Evolutionary conservation across 2,329 filamentous ascomycete genomes (phyloP).

Genomic region (Dichotomopilus funicola): DNA sequence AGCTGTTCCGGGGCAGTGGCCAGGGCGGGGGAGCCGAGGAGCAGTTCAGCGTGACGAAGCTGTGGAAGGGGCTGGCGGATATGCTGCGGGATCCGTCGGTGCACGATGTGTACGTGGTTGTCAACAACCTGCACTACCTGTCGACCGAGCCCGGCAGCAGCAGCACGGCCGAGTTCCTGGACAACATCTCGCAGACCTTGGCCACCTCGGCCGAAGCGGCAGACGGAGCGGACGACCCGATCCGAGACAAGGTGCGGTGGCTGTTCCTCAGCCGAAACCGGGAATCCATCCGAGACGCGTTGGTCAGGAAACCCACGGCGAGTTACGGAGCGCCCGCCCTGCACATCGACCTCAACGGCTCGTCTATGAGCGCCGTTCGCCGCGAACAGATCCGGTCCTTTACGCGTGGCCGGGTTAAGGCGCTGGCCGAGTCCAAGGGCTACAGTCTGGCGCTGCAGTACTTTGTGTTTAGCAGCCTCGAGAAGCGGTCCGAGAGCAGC

Average conservation of each 20-base stretch:
- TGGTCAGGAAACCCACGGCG: neutral
- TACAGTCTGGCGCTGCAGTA: neutral
- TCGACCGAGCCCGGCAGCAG: neutral
- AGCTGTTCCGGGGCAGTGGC: neutral
- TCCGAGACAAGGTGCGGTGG: neutral
- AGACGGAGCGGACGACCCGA: neutral
- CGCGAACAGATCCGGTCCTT: neutral
- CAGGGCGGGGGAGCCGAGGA: neutral
- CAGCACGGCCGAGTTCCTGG: neutral
- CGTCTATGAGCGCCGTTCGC: neutral
- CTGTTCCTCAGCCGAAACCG: neutral
- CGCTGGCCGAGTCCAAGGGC: neutral
- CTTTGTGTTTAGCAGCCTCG: neutral
- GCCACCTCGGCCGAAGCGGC: neutral
- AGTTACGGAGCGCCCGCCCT: neutral
- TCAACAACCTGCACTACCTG: neutral
- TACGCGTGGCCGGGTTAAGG: neutral
- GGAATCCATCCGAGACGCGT: neutral
- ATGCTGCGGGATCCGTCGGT: neutral
- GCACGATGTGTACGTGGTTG: neutral
- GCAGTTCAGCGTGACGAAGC: neutral
- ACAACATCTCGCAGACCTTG: neutral
- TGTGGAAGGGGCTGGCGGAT: neutral
- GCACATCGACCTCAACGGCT: neutral
- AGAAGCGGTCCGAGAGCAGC: neutral